Percentiles rank a stretch among this genome's conserved stretches.
Evolutionary conservation across 2,329 filamentous ascomycete genomes (phyloP).

Genomic region (Immersiporthe knoxdaviesiana): DNA sequence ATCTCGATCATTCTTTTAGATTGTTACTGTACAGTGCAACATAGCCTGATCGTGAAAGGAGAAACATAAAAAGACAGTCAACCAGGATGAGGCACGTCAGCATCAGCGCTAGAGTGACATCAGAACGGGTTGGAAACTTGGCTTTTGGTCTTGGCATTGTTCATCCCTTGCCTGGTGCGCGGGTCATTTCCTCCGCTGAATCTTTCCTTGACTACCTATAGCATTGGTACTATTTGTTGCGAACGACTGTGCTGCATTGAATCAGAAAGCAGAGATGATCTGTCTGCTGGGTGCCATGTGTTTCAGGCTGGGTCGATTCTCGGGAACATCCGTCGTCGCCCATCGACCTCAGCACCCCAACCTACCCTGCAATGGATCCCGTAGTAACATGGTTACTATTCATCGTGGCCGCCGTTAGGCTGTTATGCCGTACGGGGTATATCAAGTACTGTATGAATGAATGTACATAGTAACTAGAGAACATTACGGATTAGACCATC

Average conservation of each 20-base stretch:
- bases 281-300: background rate
- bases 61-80: background rate
- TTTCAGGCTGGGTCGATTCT: background rate
- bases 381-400: background rate
- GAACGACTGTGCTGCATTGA: too few relatives aligned
- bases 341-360: background rate
- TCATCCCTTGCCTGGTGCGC: background rate
- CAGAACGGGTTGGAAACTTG: constrained; percentile 14
- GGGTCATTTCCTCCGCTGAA: constrained; percentile 7
- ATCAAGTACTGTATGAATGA: too few relatives aligned
- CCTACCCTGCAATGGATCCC: background rate
- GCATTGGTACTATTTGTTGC: too few relatives aligned
- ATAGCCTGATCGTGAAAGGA: too few relatives aligned
- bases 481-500: background rate
- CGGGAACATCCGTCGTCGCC: background rate
- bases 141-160: constrained; percentile 10
- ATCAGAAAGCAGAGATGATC: background rate
- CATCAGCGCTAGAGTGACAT: constrained; percentile 5
- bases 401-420: background rate
- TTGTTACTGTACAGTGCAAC: background rate
- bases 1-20: background rate
- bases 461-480: background rate
- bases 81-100: too few relatives aligned
- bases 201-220: too few relatives aligned
- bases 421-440: too few relatives aligned